Conservation (phyloP, 179 eudicot genomes). For the Spergularia azorica region DNA sequence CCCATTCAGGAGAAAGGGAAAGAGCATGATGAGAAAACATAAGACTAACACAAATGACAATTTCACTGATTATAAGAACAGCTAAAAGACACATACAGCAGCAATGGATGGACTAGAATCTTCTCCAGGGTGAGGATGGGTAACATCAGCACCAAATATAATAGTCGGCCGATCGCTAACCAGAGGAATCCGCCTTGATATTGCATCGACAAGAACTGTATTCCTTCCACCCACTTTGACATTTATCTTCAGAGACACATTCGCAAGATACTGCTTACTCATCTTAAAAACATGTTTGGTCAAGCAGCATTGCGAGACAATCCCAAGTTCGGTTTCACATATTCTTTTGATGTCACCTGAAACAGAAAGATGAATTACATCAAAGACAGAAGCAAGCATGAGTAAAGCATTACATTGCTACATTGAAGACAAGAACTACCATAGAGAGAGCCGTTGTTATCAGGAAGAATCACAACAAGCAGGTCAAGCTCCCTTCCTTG, state of each 20-base stretch:
- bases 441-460: slow-evolving; percentile 85
- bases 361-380: slow-evolving; percentile 9
- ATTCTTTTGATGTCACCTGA: slow-evolving; percentile 52
- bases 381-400: background rate
- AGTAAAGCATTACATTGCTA: background rate
- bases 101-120: slow-evolving; percentile 96
- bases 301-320: slow-evolving; percentile 90
- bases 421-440: slow-evolving; percentile 42
- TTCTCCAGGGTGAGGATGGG: slow-evolving; percentile 96
- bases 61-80: background rate
- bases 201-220: slow-evolving; percentile 80
- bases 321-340: slow-evolving; percentile 91
- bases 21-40: background rate
- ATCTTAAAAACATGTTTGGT: slow-evolving; percentile 70
- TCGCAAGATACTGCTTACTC: slow-evolving; percentile 81
- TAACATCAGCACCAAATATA: slow-evolving; percentile 95
- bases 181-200: slow-evolving; percentile 75
- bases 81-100: slow-evolving; percentile 49
- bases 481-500: slow-evolving; percentile 70
- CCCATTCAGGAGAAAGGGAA: background rate
- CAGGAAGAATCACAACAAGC: slow-evolving; percentile 80
- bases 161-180: slow-evolving; percentile 82
- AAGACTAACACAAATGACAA: background rate
- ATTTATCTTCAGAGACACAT: slow-evolving; percentile 81
- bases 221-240: slow-evolving; percentile 96